Evolutionary conservation across 108 stramenopile genomes (phyloP), one percentile per base, ranked within the genome.

Genomic region (Nitzschia putrida): DNA sequence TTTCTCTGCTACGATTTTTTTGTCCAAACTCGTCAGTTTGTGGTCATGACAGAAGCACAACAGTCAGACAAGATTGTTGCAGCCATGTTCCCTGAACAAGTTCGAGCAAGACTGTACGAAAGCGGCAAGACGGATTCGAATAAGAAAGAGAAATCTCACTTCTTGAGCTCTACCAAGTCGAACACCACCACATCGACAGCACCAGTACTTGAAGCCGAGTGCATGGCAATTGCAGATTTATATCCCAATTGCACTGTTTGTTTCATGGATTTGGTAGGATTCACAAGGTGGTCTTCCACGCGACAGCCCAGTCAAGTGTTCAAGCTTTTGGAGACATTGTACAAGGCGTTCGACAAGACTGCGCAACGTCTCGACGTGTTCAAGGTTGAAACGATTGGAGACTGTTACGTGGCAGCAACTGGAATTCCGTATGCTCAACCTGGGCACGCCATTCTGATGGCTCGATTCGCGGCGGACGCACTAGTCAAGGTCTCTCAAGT

Each of bases 341-440:
- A 64, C 45, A 64, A 47, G 18, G 10, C 21, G 12, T 45, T 64
- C 23, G 43, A 49, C 47, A 29, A 20, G 9, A 23, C 45, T 44
- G 63, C 63, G 2, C 13, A 64, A 47, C 20, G 21, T 2, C 22
- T 21, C 1, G 22, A 39, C 1, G 45, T 64, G 9, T 64, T 39
- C 63, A 64, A 59, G 58, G 58, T 59, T 2, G 58, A 59, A 59
- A 59, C 58, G 14, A 26, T 59, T 59, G 58, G 58, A 18, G 58
- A 59, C 38, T 59, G 58, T 7, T 56, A 66, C 45, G 65, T 66
- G 4, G 50, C 65, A 53, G 65, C 53, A 1, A 20, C 44, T 11
- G 65, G 65, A 23, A 18, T 66, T 22, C 65, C 65, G 12, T 25
- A 53, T 21, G 50, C 65, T 1, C 23, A 40, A 8, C 21, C 41